Conservation (phyloP, 805 yeast species). For the Metschnikowia peoriensis region DNA sequence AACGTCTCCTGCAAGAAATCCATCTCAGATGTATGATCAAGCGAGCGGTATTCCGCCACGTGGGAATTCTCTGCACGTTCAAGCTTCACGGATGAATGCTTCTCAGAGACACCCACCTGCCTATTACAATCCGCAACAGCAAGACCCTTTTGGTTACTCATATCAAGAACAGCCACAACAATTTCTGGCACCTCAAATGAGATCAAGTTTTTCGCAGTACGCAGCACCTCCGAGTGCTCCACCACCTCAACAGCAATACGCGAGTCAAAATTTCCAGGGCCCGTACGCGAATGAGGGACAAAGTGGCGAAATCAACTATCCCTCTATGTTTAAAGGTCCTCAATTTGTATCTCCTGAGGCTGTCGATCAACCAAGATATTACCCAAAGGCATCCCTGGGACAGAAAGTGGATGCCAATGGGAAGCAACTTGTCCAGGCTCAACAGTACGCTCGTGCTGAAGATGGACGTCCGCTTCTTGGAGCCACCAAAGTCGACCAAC, state of each 20-base stretch:
- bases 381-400: constrained; percentile 1
- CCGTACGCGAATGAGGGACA: neutral
- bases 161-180: constrained; percentile 7
- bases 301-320: neutral
- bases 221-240: neutral
- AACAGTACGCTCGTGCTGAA: constrained; percentile 47
- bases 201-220: constrained; percentile 2
- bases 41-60: neutral
- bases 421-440: constrained; percentile 43
- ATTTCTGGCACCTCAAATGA: constrained; percentile 3
- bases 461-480: constrained; percentile 74
- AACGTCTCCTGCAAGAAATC: constrained; percentile 27
- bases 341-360: constrained; percentile 5
- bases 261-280: neutral
- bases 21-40: neutral
- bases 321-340: constrained; percentile 3
- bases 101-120: constrained; percentile 8
- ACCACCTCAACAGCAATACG: constrained; percentile 2
- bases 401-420: constrained; percentile 4
- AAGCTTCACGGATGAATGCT: neutral
- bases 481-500: constrained; percentile 85
- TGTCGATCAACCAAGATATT: constrained; percentile 3
- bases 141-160: constrained; percentile 3
- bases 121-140: constrained; percentile 3
- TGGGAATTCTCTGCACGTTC: constrained; percentile 1